Percentiles rank a stretch among this genome's conserved stretches.
phyloP scores from a whole-genome alignment of 208 protist genomes.

The Willaertia magna region DNA sequence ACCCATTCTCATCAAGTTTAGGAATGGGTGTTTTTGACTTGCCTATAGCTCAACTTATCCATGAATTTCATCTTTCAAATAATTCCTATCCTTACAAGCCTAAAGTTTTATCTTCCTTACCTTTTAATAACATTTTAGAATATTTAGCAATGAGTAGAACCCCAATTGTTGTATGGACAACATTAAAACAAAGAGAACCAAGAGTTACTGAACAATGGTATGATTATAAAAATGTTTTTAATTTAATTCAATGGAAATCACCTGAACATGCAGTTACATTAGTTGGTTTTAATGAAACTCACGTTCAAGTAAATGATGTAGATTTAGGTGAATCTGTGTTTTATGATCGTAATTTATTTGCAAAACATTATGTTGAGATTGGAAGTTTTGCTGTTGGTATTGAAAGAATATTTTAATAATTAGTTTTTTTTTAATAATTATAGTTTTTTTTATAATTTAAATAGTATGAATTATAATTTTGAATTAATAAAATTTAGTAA shows the following conservation, averaged over 20 bases:
- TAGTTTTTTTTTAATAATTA: too few relatives aligned
- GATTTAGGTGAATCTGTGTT: neutral
- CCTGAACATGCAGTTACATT: neutral
- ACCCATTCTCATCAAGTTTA: neutral
- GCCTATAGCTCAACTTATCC: too few relatives aligned
- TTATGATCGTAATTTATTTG: neutral
- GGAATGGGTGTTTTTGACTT: too few relatives aligned
- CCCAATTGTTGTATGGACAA: neutral
- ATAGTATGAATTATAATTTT: too few relatives aligned
- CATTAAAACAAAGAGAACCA: neutral
- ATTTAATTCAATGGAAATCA: neutral
- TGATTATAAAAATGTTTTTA: neutral
- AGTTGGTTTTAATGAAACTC: neutral
- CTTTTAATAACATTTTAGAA: neutral
- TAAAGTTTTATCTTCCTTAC: neutral
- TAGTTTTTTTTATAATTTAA: too few relatives aligned
- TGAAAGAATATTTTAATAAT: too few relatives aligned
- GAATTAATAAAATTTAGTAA: too few relatives aligned
- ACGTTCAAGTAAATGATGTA: neutral
- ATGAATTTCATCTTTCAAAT: too few relatives aligned
- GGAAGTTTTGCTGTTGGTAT: too few relatives aligned
- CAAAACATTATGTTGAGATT: neutral
- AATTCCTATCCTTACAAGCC: too few relatives aligned
- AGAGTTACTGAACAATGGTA: neutral
- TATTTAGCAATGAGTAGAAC: neutral